Evolutionary conservation across 2,329 filamentous ascomycete species (phyloP), one percentile per base, ranked within the genome.

Genomic region (Aspergillus viridinutans): DNA sequence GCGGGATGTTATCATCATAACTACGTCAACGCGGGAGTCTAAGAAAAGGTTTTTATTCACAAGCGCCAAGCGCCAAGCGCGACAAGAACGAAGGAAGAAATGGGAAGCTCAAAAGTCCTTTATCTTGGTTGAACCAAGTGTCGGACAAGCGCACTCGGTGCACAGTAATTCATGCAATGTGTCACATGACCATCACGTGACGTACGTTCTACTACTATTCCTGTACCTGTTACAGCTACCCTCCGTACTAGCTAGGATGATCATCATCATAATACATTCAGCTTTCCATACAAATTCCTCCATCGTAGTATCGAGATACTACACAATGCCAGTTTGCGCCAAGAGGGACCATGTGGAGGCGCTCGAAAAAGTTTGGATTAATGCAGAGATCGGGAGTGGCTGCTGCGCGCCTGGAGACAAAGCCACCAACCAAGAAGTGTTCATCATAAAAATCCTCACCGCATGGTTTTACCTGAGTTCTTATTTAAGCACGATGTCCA

Each of bases 381-480:
- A 52, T 49, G 53, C 50, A 49, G 49, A 49, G 26, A 17, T 38
- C 32, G 14, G 32, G 32, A 17, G 40, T 47, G 52, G 49, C 26
- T 51, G 21, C 20, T 43, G 23, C 43, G 12, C 40, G 54, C 20
- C 55, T 52, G 52, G 48, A 51, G 32, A 50, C 43, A 25, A 29
- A 50, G 52, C 51, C 55, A 32, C 55, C 43, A 35, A 49, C 42
- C 49, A 50, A 52, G 35, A 32, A 59, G 57, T 49, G 32, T 55
- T 55, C 58, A 59, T 57, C 48, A 47, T 21, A n/a, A 38, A 9
- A 45, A 25, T n/a, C 52, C 52, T 29, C 35, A 35, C 43, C 50
- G 28, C 47, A 48, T 14, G 28, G 32, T 9, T 38, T 49, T 49
- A 29, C 26, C 21, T 17, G 32, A 17, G 7, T 17, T 17, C 6